Percentiles rank a stretch among this genome's conserved stretches.
Evolutionary conservation across 192 early-diverging fungal species (phyloP).

Genomic region (Backusella psychrophila): DNA sequence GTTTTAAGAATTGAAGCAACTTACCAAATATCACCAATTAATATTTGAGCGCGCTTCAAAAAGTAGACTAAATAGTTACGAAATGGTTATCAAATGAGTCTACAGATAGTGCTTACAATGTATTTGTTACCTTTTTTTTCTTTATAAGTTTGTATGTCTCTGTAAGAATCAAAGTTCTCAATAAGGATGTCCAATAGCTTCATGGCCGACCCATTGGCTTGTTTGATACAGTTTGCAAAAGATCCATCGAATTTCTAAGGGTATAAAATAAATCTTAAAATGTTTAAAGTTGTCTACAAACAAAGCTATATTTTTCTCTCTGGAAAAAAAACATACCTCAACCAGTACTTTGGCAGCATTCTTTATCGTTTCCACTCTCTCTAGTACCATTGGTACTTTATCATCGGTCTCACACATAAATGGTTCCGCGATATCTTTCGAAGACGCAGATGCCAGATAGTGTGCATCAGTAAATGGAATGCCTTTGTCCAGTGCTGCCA

Average conservation of each 20-base stretch:
- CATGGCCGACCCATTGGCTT: constrained; percentile 52
- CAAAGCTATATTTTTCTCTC: neutral
- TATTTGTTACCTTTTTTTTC: constrained; percentile 46
- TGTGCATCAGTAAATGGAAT: constrained; percentile 58
- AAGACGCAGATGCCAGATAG: constrained; percentile 36
- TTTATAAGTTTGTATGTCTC: constrained; percentile 58
- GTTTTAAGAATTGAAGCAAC: neutral
- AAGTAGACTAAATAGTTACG: constrained; percentile 43
- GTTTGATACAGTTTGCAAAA: constrained; percentile 57
- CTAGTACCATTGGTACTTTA: constrained; percentile 57
- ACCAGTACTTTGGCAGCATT: constrained; percentile 70
- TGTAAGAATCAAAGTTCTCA: constrained; percentile 61
- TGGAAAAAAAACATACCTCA: constrained; percentile 31
- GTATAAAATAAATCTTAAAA: neutral
- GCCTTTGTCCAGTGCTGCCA: constrained; percentile 51
- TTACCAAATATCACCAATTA: constrained; percentile 80
- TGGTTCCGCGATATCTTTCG: neutral
- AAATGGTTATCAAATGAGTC: constrained; percentile 8
- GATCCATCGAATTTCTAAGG: constrained; percentile 55
- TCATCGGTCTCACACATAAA: constrained; percentile 26
- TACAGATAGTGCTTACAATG: too few relatives aligned
- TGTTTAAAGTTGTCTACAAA: neutral
- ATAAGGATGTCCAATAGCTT: constrained; percentile 56
- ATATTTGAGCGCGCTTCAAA: constrained; percentile 83
- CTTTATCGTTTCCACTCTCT: constrained; percentile 60